Base-by-base conservation (phyloP, 768 basidiomycete genomes). In the Holtermanniella nyarrowii region DNA sequence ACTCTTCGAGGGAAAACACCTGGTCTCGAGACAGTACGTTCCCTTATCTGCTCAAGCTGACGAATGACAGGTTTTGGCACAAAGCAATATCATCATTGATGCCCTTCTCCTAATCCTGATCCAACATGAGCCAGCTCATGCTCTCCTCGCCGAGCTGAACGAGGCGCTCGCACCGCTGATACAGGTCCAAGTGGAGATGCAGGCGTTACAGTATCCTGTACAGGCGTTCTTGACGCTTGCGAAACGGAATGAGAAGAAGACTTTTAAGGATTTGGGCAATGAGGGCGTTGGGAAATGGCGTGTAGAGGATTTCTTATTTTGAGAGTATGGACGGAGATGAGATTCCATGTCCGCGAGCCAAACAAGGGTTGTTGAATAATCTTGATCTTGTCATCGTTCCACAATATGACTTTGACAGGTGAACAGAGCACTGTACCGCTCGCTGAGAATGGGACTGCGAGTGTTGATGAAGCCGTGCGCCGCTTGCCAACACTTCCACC, bases 31-130 rank as follows among this genome's bases (percentile, higher is more conserved):
- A 7, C 20, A 18, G 42, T 43, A 26, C 42, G 21, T 44, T 37
- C 16, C 18, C n/a, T n/a, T 7, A 37, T 37, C 31, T 37, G 10
- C 7, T 16, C 7, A 7, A 16, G 31, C 45, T 46, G 24, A 46
- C 45, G 13, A 20, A 25, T 12, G 22, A 21, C 50, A 62, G 53
- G 40, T 66, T 21, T 56, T 68, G 39, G 46, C 53, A 12, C 67
- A 66, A 51, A 53, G 61, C 10, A 58, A 57, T 16, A 50, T 66
- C 11, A 44, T 67, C 13, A 59, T 70, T 16, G 66, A 68, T 53
- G 54, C 71, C 14, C 65, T 63, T 52, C 57, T 68, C 11, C 68
- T 65, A 5, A 44, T 52, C n/a, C 57, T 69, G 50, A 49, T 68
- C 4, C 50, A 64, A 11, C 52, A 66, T 41, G 26, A 46, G 21